phyloP scores from a whole-genome alignment of 179 eudicot species.

The Sideroxylon spinosum region DNA sequence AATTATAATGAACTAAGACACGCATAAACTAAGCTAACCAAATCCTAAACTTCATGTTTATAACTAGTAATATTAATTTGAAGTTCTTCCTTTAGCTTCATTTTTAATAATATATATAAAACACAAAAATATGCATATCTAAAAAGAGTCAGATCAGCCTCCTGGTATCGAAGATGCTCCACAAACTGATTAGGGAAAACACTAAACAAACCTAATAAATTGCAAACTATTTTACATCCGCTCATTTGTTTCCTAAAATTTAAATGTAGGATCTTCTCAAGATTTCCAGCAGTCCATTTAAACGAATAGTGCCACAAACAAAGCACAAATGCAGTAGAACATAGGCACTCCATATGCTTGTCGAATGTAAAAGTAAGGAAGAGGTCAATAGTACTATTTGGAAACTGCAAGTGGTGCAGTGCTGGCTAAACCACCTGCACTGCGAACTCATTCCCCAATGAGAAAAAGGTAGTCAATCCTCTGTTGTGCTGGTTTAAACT shows the following conservation, averaged over 20 bases:
- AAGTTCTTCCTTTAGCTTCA: background rate
- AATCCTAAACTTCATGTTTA: background rate
- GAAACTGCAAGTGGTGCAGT: too few species aligned
- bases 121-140: background rate
- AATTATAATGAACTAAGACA: background rate
- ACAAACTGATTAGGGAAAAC: background rate
- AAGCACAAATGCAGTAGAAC: too few species aligned
- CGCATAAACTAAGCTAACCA: background rate
- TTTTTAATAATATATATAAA: background rate
- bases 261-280: background rate
- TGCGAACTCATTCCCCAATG: background rate
- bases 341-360: too few species aligned
- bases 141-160: background rate
- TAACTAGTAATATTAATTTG: background rate
- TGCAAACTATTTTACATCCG: background rate
- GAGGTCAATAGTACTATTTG: too few species aligned
- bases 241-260: background rate
- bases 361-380: too few species aligned
- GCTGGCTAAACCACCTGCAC: background rate
- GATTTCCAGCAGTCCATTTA: background rate
- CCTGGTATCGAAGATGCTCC: background rate
- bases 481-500: background rate
- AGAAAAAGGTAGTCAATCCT: background rate
- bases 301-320: background rate
- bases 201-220: background rate